Conservation (phyloP, 495 filamentous ascomycete genomes). For the Aspergillus carlsbadensis region DNA sequence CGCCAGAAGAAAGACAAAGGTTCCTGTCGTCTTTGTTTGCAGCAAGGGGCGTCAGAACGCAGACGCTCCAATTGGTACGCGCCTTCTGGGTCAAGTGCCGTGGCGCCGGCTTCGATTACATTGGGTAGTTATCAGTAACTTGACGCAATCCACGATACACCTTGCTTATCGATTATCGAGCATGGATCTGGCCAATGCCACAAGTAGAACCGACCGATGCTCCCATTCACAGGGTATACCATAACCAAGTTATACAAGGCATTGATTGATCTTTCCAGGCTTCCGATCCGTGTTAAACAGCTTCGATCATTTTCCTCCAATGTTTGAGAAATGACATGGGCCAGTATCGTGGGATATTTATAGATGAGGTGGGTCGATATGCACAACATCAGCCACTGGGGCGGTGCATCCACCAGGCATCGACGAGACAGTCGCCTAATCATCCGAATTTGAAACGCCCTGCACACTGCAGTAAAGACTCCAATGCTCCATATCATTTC, state of each 20-base stretch:
- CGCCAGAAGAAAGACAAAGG: conserved; percentile 35
- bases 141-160: not conserved
- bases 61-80: conserved; percentile 59
- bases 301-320: not conserved
- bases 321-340: not conserved
- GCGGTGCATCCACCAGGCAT: conserved; percentile 25
- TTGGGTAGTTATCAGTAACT: conserved; percentile 25
- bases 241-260: not conserved
- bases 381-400: conserved; percentile 25
- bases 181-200: not conserved
- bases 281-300: not conserved
- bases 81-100: conserved; percentile 72
- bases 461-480: not conserved
- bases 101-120: conserved; percentile 66
- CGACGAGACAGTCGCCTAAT: conserved; percentile 8
- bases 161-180: not conserved
- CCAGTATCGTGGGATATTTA: not conserved
- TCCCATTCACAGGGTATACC: not conserved
- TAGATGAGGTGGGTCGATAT: conserved; percentile 10
- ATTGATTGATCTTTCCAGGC: not conserved
- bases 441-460: not conserved
- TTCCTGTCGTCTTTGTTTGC: conserved; percentile 44
- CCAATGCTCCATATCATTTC: not conserved
- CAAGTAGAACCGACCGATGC: not conserved
- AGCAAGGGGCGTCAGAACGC: conserved; percentile 54